A percentile compares a stretch with the other conserved stretches of the same genome.
Evolutionary conservation across 169 alveolate genomes (phyloP).

Genomic region (Toxoplasma gondii): DNA sequence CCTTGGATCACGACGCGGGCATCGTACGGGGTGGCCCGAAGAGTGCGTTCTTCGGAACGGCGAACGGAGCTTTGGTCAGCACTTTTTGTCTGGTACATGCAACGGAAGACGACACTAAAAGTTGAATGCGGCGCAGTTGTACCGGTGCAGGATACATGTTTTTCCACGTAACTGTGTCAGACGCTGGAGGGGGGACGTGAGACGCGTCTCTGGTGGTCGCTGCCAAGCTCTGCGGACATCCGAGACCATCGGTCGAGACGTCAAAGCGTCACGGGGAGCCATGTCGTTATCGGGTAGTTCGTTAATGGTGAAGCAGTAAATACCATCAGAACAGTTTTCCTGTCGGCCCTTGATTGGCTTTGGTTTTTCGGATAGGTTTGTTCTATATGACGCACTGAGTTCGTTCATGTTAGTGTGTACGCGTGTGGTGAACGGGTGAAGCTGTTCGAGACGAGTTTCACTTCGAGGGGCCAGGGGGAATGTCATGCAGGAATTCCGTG

Average conservation of each 20-base stretch:
- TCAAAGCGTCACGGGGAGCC: background rate
- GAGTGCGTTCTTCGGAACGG: background rate
- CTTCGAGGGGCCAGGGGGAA: too few species aligned
- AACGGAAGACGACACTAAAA: background rate
- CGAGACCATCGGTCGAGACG: background rate
- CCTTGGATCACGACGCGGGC: background rate
- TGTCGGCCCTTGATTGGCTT: too few species aligned
- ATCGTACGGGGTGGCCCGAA: background rate
- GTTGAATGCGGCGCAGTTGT: background rate
- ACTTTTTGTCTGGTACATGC: background rate
- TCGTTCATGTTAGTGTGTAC: too few species aligned
- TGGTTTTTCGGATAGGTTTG: too few species aligned
- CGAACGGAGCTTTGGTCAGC: background rate
- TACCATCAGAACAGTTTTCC: too few species aligned
- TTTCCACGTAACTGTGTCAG: background rate
- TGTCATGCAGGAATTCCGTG: too few species aligned
- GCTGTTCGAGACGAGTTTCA: too few species aligned
- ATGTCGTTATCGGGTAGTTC: background rate
- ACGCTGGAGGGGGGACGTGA: background rate
- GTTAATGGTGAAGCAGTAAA: too few species aligned
- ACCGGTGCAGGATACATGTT: background rate
- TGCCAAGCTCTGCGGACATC: background rate
- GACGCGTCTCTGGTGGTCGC: conserved; percentile 11
- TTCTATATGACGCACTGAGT: too few species aligned
- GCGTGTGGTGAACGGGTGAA: too few species aligned